phyloP scores from a whole-genome alignment of 2,329 filamentous ascomycete genomes.

The Ceratocystis smalleyi region DNA sequence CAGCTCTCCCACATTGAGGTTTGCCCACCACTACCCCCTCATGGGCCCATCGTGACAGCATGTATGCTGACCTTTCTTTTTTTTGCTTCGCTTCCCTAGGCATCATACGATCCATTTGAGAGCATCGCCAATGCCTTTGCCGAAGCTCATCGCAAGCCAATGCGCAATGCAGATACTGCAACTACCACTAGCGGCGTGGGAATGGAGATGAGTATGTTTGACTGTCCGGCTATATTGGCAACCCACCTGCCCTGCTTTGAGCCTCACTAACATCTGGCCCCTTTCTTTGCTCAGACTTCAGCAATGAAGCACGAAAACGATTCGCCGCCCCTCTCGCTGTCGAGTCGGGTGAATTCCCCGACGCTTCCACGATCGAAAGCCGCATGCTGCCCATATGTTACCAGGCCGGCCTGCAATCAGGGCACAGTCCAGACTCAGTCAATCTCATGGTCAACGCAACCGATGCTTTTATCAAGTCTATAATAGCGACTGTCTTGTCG shows the following conservation, averaged over 20 bases:
- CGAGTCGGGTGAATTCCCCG: conserved; percentile 55
- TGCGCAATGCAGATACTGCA: conserved; percentile 43
- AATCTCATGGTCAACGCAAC: conserved; percentile 50
- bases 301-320: conserved; percentile 51
- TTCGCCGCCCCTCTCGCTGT: conserved; percentile 48
- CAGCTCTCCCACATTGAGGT: conserved; percentile 48
- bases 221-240: too few relatives aligned
- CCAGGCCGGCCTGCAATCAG: conserved; percentile 44
- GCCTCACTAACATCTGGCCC: neutral
- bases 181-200: conserved; percentile 52
- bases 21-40: conserved; percentile 21
- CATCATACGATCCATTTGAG: conserved; percentile 38
- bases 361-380: conserved; percentile 44
- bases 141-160: conserved; percentile 33
- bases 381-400: conserved; percentile 56
- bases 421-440: conserved; percentile 44
- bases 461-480: conserved; percentile 52
- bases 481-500: conserved; percentile 46
- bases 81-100: neutral
- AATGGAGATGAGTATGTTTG: conserved; percentile 52
- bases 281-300: conserved; percentile 35
- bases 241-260: too few relatives aligned
- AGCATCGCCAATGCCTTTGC: conserved; percentile 36
- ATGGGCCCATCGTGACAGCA: neutral
- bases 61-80: conserved; percentile 9